Conservation (phyloP, 2,329 filamentous ascomycete species). For the Dendrostoma leiphaemia region DNA sequence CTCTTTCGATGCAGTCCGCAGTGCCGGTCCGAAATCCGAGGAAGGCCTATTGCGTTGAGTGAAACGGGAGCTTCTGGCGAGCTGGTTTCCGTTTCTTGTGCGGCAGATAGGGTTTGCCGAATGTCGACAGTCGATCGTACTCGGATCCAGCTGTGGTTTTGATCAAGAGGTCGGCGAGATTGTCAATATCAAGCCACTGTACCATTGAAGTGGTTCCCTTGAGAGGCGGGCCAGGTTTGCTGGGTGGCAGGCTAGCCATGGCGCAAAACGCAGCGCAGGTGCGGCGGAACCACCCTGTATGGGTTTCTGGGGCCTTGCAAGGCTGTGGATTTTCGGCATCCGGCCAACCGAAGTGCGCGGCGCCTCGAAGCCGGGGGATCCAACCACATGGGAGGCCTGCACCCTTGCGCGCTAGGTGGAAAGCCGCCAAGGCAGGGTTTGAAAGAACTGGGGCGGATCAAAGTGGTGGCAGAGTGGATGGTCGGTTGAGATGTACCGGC, state of each 20-base stretch:
- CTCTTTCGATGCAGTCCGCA: no score
- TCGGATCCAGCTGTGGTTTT: background rate
- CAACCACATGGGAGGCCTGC: slow-evolving; percentile 7
- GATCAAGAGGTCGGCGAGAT: background rate
- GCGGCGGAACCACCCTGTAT: slow-evolving; percentile 13
- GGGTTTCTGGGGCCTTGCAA: background rate
- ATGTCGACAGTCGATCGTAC: background rate
- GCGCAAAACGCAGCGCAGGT: slow-evolving; percentile 17
- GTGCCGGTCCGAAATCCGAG: no score
- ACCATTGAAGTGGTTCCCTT: background rate
- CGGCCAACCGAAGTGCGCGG: slow-evolving; percentile 13
- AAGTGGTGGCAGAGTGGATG: no score
- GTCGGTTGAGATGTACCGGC: background rate
- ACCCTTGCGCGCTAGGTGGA: background rate
- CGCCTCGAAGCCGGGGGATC: slow-evolving; percentile 8
- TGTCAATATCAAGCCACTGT: background rate
- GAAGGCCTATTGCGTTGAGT: no score
- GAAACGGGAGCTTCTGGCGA: slow-evolving; percentile 8
- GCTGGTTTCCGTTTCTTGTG: background rate
- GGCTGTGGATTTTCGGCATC: slow-evolving; percentile 14
- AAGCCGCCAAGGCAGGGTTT: background rate
- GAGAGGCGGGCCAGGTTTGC: background rate
- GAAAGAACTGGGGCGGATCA: no score
- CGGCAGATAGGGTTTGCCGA: background rate
- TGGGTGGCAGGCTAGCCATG: slow-evolving; percentile 14